A percentile compares a stretch with the other conserved stretches of the same genome.
phyloP scores from a whole-genome alignment of 1,139 yeast species.

The Blastobotrys proliferans region DNA sequence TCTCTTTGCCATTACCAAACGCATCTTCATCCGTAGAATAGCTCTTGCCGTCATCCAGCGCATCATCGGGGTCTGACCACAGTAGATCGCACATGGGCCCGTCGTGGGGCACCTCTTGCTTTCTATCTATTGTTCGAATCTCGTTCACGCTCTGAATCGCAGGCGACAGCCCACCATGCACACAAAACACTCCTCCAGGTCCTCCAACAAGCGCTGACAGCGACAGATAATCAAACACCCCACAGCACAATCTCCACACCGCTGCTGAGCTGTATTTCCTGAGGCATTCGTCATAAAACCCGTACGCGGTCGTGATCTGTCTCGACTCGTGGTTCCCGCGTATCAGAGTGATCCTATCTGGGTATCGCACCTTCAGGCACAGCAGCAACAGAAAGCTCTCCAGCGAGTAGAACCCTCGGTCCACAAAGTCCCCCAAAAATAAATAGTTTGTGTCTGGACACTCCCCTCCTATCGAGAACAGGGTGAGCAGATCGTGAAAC shows the following conservation, averaged over 20 bases:
- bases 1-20: not conserved
- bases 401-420: slow-evolving; percentile 90
- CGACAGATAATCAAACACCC: slow-evolving; percentile 86
- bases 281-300: slow-evolving; percentile 94
- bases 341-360: slow-evolving; percentile 88
- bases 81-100: slow-evolving; percentile 98
- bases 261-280: slow-evolving; percentile 91
- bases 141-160: slow-evolving; percentile 80
- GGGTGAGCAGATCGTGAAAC: slow-evolving; percentile 81
- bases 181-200: slow-evolving; percentile 75
- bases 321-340: slow-evolving; percentile 97
- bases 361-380: slow-evolving; percentile 84
- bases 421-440: slow-evolving; percentile 82
- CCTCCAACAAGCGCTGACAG: slow-evolving; percentile 87
- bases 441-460: slow-evolving; percentile 74
- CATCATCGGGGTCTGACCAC: slow-evolving; percentile 97
- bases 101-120: slow-evolving; percentile 97
- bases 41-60: slow-evolving; percentile 21
- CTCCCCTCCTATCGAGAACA: slow-evolving; percentile 80
- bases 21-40: not conserved
- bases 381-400: slow-evolving; percentile 75
- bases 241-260: slow-evolving; percentile 78
- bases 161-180: slow-evolving; percentile 96
- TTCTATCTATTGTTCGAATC: slow-evolving; percentile 77
- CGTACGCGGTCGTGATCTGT: slow-evolving; percentile 96